Percentiles rank a stretch among this genome's conserved stretches.
Conservation (phyloP, 2,329 filamentous ascomycete species). For the Hymenoscyphus linearis region DNA sequence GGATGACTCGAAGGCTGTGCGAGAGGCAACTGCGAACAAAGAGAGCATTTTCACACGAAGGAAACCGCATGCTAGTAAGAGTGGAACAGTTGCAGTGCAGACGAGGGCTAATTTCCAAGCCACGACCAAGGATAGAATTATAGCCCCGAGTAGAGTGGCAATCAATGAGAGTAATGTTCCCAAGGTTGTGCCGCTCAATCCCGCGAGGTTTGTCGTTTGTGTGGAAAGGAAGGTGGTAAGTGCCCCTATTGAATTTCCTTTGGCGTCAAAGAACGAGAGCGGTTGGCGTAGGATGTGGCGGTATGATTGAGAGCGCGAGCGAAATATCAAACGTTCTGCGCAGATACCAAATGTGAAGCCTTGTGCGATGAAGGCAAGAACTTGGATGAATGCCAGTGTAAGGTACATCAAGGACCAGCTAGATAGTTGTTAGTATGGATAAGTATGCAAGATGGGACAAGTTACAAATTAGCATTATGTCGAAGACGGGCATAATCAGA, state of each 20-base stretch:
- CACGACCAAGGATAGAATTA: slow-evolving; percentile 38
- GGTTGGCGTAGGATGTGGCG: slow-evolving; percentile 92
- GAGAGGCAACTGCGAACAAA: slow-evolving; percentile 37
- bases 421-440: too few relatives aligned
- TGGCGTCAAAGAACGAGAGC: slow-evolving; percentile 79
- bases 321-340: slow-evolving; percentile 56
- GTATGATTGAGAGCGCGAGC: too few relatives aligned
- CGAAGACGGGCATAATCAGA: too few relatives aligned
- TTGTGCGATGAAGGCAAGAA: slow-evolving; percentile 72
- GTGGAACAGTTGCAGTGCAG: slow-evolving; percentile 37
- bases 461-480: too few relatives aligned
- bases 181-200: too few relatives aligned
- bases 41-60: slow-evolving; percentile 39
- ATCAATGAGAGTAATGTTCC: too few relatives aligned
- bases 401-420: too few relatives aligned
- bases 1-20: slow-evolving; percentile 42
- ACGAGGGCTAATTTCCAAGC: slow-evolving; percentile 44
- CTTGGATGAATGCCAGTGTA: too few relatives aligned
- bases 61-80: slow-evolving; percentile 38
- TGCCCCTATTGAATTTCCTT: slow-evolving; percentile 80
- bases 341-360: slow-evolving; percentile 84
- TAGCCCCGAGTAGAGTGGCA: slow-evolving; percentile 38
- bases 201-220: neutral
- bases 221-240: slow-evolving; percentile 36
- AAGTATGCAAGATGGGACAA: too few relatives aligned